Evolutionary conservation across 2,329 filamentous ascomycete genomes (phyloP).

Genomic region (Cladosporium sp.): DNA sequence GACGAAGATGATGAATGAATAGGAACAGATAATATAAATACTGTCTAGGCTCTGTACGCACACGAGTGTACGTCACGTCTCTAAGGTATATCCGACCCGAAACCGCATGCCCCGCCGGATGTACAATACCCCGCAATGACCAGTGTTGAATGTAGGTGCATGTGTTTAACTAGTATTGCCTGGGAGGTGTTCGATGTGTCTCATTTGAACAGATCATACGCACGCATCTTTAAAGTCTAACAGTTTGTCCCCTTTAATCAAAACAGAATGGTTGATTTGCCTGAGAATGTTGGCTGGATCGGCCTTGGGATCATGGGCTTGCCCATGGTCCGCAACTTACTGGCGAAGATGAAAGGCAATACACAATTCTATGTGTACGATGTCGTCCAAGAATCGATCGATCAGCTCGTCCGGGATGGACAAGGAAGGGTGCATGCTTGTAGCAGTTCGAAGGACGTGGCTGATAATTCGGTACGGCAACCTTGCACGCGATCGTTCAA

Average conservation of each 20-base stretch:
- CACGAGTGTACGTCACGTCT: constrained; percentile 6
- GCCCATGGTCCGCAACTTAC: constrained; percentile 56
- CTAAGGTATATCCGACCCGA: constrained; percentile 6
- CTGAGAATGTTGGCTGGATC: constrained; percentile 50
- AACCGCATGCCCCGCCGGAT: neutral
- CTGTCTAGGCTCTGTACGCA: neutral
- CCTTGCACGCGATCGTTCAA: neutral
- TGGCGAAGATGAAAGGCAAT: constrained; percentile 47
- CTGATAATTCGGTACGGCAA: constrained; percentile 51
- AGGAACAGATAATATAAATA: neutral
- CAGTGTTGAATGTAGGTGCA: neutral
- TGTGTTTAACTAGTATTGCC: neutral
- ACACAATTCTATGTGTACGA: constrained; percentile 54
- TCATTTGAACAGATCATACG: neutral
- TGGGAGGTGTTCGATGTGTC: neutral
- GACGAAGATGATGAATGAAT: constrained; percentile 16
- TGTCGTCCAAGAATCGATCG: constrained; percentile 46
- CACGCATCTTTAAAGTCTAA: too few relatives aligned
- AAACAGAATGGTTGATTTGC: constrained; percentile 30
- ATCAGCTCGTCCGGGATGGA: constrained; percentile 47
- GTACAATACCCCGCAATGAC: constrained; percentile 14
- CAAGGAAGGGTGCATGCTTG: constrained; percentile 44
- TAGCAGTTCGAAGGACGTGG: constrained; percentile 51
- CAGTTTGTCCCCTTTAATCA: too few relatives aligned
- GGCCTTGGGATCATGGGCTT: constrained; percentile 59